A percentile compares a stretch with the other conserved stretches of the same genome.
Conservation (phyloP, 176 grass and related monocot genomes). For the Zea luxurians region DNA sequence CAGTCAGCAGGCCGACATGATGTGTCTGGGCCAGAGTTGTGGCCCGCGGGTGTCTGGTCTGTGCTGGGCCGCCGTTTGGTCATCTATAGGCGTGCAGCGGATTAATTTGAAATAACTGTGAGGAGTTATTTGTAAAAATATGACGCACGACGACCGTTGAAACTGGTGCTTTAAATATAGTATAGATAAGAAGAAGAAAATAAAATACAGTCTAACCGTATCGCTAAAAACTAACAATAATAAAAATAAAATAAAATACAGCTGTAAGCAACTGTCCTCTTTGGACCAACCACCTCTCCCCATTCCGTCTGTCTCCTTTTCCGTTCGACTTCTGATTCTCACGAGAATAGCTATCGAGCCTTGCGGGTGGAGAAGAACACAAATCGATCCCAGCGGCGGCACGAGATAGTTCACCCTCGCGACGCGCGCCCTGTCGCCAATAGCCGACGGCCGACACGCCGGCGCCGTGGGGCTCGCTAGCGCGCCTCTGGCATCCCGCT, state of each 20-base stretch:
- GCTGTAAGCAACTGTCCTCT: conserved; percentile 16
- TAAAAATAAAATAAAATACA: neutral
- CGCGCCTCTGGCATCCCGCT: neutral
- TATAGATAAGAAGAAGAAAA: neutral
- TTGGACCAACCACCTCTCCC: neutral
- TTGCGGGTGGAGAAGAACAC: neutral
- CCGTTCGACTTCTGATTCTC: conserved; percentile 11
- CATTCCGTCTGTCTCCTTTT: neutral
- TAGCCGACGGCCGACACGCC: neutral
- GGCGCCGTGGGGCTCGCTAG: neutral
- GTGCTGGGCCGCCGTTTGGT: too few relatives aligned
- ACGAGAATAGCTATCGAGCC: neutral
- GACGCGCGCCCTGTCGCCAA: neutral
- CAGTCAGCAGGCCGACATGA: too few relatives aligned
- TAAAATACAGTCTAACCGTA: neutral
- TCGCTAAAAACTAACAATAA: neutral
- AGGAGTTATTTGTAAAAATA: too few relatives aligned
- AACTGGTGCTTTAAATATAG: too few relatives aligned
- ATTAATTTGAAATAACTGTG: too few relatives aligned
- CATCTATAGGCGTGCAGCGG: too few relatives aligned
- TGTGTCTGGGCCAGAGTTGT: too few relatives aligned
- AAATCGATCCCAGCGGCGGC: neutral
- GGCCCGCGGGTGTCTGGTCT: too few relatives aligned
- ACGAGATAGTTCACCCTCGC: neutral
- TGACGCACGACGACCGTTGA: too few relatives aligned